Base-by-base conservation (phyloP, 352 stramenopile genomes). In the Phytopythium kandeliae region DNA sequence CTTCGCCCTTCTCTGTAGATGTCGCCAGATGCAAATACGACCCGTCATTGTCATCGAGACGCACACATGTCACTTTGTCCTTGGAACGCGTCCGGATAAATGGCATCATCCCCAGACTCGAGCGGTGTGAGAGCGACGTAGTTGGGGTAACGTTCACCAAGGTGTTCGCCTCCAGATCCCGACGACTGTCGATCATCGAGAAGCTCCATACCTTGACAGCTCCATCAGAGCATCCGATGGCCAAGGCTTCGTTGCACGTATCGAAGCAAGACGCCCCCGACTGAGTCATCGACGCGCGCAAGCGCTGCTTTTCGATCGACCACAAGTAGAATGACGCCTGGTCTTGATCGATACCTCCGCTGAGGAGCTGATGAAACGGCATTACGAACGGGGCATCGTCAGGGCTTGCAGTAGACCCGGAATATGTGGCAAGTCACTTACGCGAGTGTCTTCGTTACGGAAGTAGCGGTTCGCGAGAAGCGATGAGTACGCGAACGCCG, bases 161-260 rank as follows among this genome's bases (percentile, higher is more conserved):
- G 2, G 79, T 45, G 34, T 55, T 78, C 10, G 65, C 55, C 30
- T 83, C 78, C 22, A 61, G 60, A 21, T 72, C 78, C 15, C 72
- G 75, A 28, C 47, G 47, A 19, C 55, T 68, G 43, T 90, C 73
- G 17, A 90, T 62, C 24, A 69, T 60, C 12, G 76, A 71, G 46
- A 91, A 89, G 56, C 85, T 86, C 85, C 85, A 95, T 48, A 92
- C 66, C 35, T 89, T 88, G 36, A 95, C 82, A 0, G 62, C 84
- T 4, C 85, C 85, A 42, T 95, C 85, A 3, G 63, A 57, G 49
- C 80, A 89, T 13, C 85, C 85, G 47, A 95, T 65, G 2, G 82
- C 85, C 21, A 95, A 52, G 4, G 79, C 81, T 58, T 92, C 84
- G 28, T 91, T 84, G 60, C 82, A 93, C 7, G 72, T 63, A 55